These are phyloP conservation scores for Trypanosoma cruzi DNA, from an alignment of 208 protist species.

Conservation along the genomic window DNA sequence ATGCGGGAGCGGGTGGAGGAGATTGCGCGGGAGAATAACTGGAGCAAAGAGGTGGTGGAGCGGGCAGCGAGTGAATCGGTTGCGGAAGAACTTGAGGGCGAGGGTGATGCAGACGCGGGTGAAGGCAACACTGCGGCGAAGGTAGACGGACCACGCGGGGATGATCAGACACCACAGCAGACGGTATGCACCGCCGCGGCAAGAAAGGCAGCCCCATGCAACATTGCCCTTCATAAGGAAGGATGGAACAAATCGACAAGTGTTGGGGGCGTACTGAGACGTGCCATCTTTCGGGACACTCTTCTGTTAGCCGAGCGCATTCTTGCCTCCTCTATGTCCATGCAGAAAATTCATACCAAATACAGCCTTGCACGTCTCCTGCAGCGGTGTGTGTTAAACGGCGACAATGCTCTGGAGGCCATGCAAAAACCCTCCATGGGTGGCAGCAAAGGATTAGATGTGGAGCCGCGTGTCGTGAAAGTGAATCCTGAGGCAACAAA, in stretches of 20 bases:
- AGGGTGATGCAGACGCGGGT: slow-evolving; percentile 24
- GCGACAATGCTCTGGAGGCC: slow-evolving; percentile 48
- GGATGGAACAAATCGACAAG: slow-evolving; percentile 41
- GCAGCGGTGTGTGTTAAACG: slow-evolving; percentile 71
- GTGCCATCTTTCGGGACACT: slow-evolving; percentile 79
- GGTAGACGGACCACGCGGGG: slow-evolving; percentile 17
- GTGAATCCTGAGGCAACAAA: slow-evolving; percentile 45
- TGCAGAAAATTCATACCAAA: slow-evolving; percentile 90
- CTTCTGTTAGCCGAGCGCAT: slow-evolving; percentile 84
- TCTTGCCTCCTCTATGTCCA: slow-evolving; percentile 69
- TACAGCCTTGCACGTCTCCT: slow-evolving; percentile 83
- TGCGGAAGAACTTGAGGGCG: slow-evolving; percentile 40
- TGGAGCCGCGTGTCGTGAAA: slow-evolving; percentile 53
- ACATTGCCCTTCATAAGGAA: slow-evolving; percentile 45
- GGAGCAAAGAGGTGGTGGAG: slow-evolving; percentile 67
- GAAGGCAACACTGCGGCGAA: slow-evolving; percentile 5
- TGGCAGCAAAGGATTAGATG: slow-evolving; percentile 19
- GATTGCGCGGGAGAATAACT: slow-evolving; percentile 79
- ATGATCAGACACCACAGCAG: neutral
- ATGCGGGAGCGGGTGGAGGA: slow-evolving; percentile 92
- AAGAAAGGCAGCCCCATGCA: slow-evolving; percentile 30
- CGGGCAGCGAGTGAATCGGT: slow-evolving; percentile 34
- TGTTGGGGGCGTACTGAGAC: slow-evolving; percentile 55
- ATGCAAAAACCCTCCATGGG: slow-evolving; percentile 27
- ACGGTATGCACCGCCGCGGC: neutral